These are phyloP conservation scores for Collybiopsis luxurians DNA, from an alignment of 768 basidiomycete species.

Conservation along the genomic window DNA sequence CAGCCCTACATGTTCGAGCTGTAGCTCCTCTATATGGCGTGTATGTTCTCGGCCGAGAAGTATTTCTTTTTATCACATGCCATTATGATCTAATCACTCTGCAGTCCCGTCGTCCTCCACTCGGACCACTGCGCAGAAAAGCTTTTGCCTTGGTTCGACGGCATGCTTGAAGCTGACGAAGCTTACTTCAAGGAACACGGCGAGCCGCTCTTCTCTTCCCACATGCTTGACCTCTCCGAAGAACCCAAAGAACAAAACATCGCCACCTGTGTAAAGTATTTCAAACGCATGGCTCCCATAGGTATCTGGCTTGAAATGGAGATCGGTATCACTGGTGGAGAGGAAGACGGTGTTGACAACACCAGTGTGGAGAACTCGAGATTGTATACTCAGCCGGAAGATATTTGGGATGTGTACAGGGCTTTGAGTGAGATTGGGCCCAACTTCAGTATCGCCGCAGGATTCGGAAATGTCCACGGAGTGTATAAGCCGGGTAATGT, in stretches of 20 bases:
- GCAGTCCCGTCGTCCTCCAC: slow-evolving; percentile 93
- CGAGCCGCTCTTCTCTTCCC: slow-evolving; percentile 89
- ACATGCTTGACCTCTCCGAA: slow-evolving; percentile 99
- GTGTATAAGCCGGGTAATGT: slow-evolving; percentile 99
- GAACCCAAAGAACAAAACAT: slow-evolving; percentile 94
- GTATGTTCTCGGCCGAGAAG: slow-evolving; percentile 45
- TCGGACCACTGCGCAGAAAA: slow-evolving; percentile 98
- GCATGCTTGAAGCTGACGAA: slow-evolving; percentile 96
- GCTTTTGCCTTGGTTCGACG: slow-evolving; percentile 98
- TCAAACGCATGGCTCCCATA: slow-evolving; percentile 89
- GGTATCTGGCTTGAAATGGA: slow-evolving; percentile 99
- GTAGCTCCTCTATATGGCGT: slow-evolving; percentile 91
- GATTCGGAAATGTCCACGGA: slow-evolving; percentile 98
- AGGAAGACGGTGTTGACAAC: slow-evolving; percentile 99
- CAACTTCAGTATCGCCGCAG: slow-evolving; percentile 97
- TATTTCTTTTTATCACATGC: slow-evolving; percentile 1
- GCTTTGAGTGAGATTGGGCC: slow-evolving; percentile 83
- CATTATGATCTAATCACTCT: slow-evolving; percentile 4
- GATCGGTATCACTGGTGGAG: slow-evolving; percentile 99
- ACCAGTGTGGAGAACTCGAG: slow-evolving; percentile 89
- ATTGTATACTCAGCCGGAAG: slow-evolving; percentile 97
- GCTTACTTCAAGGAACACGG: slow-evolving; percentile 87
- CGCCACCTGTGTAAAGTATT: slow-evolving; percentile 89
- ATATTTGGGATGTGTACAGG: slow-evolving; percentile 87
- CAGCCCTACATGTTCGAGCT: slow-evolving; percentile 87